Evolutionary conservation across 768 basidiomycete species (phyloP).

Genomic region (Lepiota brunneoincarnata): DNA sequence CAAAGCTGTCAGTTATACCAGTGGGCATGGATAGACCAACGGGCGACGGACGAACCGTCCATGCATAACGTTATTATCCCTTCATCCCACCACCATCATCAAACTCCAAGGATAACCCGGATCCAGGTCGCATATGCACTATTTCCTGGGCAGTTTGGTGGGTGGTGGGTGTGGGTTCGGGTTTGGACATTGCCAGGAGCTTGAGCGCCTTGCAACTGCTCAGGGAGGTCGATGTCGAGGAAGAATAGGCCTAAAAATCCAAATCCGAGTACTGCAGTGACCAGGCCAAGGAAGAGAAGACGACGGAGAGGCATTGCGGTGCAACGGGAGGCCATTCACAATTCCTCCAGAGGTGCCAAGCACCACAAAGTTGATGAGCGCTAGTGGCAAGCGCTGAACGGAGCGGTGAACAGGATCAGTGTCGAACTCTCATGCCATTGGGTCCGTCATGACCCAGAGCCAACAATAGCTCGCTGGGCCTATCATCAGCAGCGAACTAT

Average conservation of each 20-base stretch:
- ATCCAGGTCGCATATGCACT: background rate
- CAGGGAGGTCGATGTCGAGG: constrained; percentile 1
- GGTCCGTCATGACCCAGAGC: no score
- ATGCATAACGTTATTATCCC: background rate
- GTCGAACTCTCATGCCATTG: no score
- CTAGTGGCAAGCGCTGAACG: no score
- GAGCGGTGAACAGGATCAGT: no score
- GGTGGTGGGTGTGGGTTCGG: background rate
- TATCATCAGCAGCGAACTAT: no score
- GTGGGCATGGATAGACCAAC: background rate
- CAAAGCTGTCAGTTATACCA: background rate
- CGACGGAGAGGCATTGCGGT: background rate
- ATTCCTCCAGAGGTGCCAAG: no score
- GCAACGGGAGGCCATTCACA: no score
- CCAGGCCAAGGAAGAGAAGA: background rate
- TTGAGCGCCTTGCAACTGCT: background rate
- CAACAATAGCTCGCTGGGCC: no score
- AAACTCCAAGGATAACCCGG: background rate
- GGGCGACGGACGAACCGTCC: no score
- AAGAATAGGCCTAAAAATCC: constrained; percentile 1
- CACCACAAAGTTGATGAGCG: no score
- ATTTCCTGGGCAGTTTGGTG: background rate
- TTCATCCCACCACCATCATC: background rate
- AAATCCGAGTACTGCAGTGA: background rate
- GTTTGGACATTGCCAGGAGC: background rate